Percentiles rank a stretch among this genome's conserved stretches.
Conservation (phyloP, 176 grass and related monocot genomes). For the Elymus sibiricus region DNA sequence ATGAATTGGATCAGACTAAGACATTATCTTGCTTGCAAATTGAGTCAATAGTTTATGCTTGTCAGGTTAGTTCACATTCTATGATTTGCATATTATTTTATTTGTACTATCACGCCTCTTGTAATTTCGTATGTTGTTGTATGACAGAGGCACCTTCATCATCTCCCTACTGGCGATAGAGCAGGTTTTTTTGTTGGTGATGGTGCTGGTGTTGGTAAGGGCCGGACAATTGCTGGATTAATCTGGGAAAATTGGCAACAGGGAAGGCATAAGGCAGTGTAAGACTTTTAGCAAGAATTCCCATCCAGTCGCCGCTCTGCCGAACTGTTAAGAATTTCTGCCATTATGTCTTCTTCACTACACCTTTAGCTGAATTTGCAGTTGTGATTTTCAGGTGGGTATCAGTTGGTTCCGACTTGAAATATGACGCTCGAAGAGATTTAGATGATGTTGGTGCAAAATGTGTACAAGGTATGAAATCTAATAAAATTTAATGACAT, state of each 20-base stretch:
- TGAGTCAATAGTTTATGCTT: slow-evolving; percentile 96
- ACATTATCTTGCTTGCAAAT: slow-evolving; percentile 94
- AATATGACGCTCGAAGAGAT: slow-evolving; percentile 95
- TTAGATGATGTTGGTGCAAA: slow-evolving; percentile 96
- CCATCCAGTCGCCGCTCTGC: not conserved
- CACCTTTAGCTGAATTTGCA: slow-evolving; percentile 4
- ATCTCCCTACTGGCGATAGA: slow-evolving; percentile 86
- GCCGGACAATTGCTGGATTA: slow-evolving; percentile 97
- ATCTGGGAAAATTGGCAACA: slow-evolving; percentile 99
- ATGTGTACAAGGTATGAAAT: slow-evolving; percentile 72
- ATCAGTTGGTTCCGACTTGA: slow-evolving; percentile 94
- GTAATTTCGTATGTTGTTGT: slow-evolving; percentile 39
- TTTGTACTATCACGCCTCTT: slow-evolving; percentile 10
- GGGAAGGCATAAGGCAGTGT: slow-evolving; percentile 86
- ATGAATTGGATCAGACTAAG: slow-evolving; percentile 72
- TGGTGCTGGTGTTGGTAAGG: slow-evolving; percentile 98
- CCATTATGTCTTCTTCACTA: slow-evolving; percentile 3
- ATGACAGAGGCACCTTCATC: slow-evolving; percentile 80
- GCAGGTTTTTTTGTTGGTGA: slow-evolving; percentile 98
- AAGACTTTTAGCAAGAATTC: slow-evolving; percentile 38
- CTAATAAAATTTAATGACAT: not conserved
- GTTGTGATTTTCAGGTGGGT: slow-evolving; percentile 71
- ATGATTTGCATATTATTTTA: slow-evolving; percentile 6
- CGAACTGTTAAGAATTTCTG: not conserved
- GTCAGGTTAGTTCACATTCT: slow-evolving; percentile 73